Percentiles rank a stretch among this genome's conserved stretches.
Evolutionary conservation across 345 rosid genomes (phyloP).

Genomic region (Dipteronia sinensis): DNA sequence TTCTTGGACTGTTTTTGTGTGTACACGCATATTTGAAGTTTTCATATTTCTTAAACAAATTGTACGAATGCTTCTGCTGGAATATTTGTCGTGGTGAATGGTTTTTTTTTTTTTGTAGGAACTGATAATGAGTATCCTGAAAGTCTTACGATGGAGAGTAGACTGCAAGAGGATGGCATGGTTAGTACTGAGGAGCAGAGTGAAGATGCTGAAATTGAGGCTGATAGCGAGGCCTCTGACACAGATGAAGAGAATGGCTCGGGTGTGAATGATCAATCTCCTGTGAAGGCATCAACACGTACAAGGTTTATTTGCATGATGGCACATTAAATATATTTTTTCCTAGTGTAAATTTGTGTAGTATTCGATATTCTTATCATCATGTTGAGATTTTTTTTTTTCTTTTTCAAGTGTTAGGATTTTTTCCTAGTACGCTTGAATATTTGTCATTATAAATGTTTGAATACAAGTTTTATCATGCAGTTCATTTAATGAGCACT

Average conservation of each 20-base stretch:
- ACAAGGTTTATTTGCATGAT: conserved; percentile 43
- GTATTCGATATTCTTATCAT: neutral
- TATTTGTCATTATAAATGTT: conserved; percentile 3
- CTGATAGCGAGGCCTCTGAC: conserved; percentile 41
- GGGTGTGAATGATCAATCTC: conserved; percentile 32
- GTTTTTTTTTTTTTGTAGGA: conserved; percentile 31
- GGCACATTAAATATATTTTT: neutral
- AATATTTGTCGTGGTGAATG: neutral
- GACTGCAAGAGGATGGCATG: conserved; percentile 21
- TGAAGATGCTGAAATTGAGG: conserved; percentile 43
- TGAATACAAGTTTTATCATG: conserved; percentile 20
- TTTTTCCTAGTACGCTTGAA: neutral
- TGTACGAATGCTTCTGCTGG: conserved; percentile 17
- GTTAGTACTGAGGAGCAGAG: conserved; percentile 16
- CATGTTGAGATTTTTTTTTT: neutral
- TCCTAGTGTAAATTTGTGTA: neutral
- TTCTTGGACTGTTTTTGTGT: neutral
- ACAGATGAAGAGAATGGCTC: conserved; percentile 46
- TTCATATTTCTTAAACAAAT: neutral
- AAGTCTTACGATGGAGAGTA: conserved; percentile 28
- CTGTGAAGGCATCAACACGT: conserved; percentile 26
- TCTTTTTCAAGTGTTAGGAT: neutral
- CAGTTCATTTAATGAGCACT: conserved; percentile 74
- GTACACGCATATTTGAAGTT: neutral
- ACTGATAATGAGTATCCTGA: conserved; percentile 31